Base-by-base conservation (phyloP, 2,329 filamentous ascomycete genomes). In the Mollisia scopiformis region DNA sequence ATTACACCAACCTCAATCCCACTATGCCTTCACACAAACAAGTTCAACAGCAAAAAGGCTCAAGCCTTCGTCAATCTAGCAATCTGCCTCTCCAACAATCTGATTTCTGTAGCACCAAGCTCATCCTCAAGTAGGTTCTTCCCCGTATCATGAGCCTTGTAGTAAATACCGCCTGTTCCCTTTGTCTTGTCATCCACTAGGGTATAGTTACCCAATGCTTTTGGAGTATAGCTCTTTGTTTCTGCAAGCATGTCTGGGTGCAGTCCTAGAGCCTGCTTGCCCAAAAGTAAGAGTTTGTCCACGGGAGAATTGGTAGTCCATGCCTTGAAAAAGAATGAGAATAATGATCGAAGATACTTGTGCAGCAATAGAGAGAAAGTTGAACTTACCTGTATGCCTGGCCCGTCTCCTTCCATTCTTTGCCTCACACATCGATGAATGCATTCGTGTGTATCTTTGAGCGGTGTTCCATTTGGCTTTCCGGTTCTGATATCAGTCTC, bases 401-500 rank as follows among this genome's bases (percentile, higher is more conserved):
- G 50, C 55, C 69, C 54, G 47, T 67, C 50, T 33, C 64, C 55
- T 31, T 73, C 37, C 30, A 68, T 64, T 58, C 73, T 16, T 8
- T 64, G 41, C 59, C 74, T 49, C 60, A 74, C 64, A 65, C 71
- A 56, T 61, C 68, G 66, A 52, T 74, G 64, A 55, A 78, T 66
- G 16, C 67, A 65, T 65, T 78, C 76, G 25, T 64, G 58, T 0
- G 75, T 78, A 19, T 69, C 66, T 1, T 71, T 57, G 21, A 79
- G 62, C 6, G 71, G 71, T 54, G 72, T 64, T 3, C 61, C 64
- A 0, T 71, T 74, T 41, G 71, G 70, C 28, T 67, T 61, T 55
- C 77, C 77, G 3, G 69, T 73, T 30, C 71, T 69, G 47, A 72
- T 70, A 62, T 75, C 72, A 13, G 74, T 68, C 10, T 72, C 64